Conservation (phyloP, 78 protist species). For the slime mould (Dictyostelium discoideum) region DNA sequence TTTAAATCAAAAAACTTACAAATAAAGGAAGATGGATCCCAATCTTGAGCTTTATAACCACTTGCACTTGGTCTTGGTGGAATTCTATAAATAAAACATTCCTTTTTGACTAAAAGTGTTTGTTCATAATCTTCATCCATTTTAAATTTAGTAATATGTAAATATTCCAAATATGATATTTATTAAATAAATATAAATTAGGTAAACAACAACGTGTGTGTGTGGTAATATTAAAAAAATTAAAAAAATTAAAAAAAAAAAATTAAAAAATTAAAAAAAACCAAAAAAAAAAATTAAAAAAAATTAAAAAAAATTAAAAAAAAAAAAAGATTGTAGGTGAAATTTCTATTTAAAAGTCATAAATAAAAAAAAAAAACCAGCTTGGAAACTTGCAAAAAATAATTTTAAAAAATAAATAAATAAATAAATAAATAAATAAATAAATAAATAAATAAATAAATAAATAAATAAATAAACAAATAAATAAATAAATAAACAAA, state of each 20-base stretch:
- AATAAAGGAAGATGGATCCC: conserved; percentile 74
- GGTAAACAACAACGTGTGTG: neutral
- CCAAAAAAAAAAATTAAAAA: neutral
- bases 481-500: neutral
- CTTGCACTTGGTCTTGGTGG: conserved; percentile 77
- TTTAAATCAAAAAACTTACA: neutral
- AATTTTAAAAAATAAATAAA: neutral
- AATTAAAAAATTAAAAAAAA: neutral
- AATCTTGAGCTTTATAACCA: conserved; percentile 87
- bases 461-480: neutral
- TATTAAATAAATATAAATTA: neutral
- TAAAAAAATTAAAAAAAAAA: conserved; percentile 5
- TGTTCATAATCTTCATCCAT: conserved; percentile 82
- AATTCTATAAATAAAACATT: conserved; percentile 87
- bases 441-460: neutral
- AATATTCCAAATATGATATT: too few species aligned
- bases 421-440: neutral
- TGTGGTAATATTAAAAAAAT: neutral
- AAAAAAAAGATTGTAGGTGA: neutral
- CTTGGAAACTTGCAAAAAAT: neutral
- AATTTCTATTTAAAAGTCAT: neutral
- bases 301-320: neutral
- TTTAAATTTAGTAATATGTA: neutral
- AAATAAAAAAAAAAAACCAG: neutral
- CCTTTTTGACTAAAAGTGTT: conserved; percentile 71